Base-by-base conservation (phyloP, 768 basidiomycete genomes). In the Paxillus ammoniavirescens region DNA sequence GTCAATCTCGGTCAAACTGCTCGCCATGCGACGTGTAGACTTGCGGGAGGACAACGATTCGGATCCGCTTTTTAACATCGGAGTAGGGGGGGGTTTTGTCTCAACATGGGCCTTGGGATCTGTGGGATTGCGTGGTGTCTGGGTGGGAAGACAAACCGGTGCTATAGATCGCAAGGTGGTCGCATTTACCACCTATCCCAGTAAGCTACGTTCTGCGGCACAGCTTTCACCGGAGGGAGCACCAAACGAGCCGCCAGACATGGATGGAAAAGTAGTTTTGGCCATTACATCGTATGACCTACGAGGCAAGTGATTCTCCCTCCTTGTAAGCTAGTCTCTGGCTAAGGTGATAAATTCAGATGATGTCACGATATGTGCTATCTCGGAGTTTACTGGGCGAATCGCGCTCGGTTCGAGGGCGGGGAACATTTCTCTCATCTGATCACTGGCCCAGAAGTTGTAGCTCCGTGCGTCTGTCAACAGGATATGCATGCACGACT, bases 361-460 rank as follows among this genome's bases (percentile, higher is more conserved):
- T 56, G 80, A 81, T 57, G 63, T 79, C 6, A 75, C 66, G 10
- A 67, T 70, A 48, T 82, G 79, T 55, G 71, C 76, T 8, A 71
- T 82, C 37, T 73, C 72, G 5, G 80, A 82, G 55, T 65, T 72
- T 40, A 75, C 62, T 48, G 80, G 80, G 6, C 67, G 57, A 7
- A 75, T 81, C 45, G 65, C 73, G 2, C 55, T 78, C 37, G 77
- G 77, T 6, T 74, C 74, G 57, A 60, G 79, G 31, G 61, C 68
- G 8, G 78, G 79, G 7, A 65, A 48, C 2, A 61, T 66, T n/a
- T 42, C 26, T 0, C 46, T 65, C n/a, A 46, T 65, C 6, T 66
- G 42, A 64, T 10, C 33, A 21, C 21, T n/a, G 26, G 26, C 26
- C 26, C 26, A 26, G 21, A 21, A 26, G 26, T 26, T 26, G 26